Conservation (phyloP, 2,329 filamentous ascomycete species). For the Ophiosphaerella korrae region DNA sequence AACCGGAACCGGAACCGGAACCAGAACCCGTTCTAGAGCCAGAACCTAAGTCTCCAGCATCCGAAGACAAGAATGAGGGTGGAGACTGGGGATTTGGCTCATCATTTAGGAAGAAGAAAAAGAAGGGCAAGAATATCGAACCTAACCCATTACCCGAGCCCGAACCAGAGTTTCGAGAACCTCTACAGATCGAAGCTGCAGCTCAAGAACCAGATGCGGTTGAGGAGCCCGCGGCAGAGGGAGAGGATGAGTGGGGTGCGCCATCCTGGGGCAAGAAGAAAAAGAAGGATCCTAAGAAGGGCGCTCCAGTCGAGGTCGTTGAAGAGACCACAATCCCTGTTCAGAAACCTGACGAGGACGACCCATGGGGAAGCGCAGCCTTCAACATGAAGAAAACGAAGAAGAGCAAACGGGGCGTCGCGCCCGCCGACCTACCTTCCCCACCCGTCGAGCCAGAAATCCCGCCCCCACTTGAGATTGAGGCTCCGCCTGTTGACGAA, state of each 20-base stretch:
- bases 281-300: conserved; percentile 46
- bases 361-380: conserved; percentile 43
- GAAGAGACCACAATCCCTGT: conserved; percentile 49
- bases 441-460: conserved; percentile 48
- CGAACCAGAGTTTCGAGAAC: conserved; percentile 22
- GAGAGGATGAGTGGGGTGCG: conserved; percentile 61
- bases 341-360: conserved; percentile 52
- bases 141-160: conserved; percentile 37
- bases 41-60: conserved; percentile 19
- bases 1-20: conserved; percentile 12
- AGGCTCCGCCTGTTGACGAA: conserved; percentile 40
- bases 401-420: conserved; percentile 60
- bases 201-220: conserved; percentile 54
- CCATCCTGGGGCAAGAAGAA: conserved; percentile 61
- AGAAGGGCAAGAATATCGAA: conserved; percentile 48
- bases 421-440: conserved; percentile 55
- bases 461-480: conserved; percentile 61
- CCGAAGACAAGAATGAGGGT: conserved; percentile 37
- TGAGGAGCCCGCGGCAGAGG: conserved; percentile 56
- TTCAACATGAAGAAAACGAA: conserved; percentile 59
- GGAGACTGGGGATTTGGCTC: conserved; percentile 44
- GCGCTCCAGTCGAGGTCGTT: conserved; percentile 46
- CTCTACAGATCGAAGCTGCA: conserved; percentile 24
- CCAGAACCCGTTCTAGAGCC: background rate
- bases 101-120: conserved; percentile 54